These are phyloP conservation scores for Phytophthora pseudosyringae DNA, from an alignment of 352 stramenopile genomes.

Conservation along the genomic window DNA sequence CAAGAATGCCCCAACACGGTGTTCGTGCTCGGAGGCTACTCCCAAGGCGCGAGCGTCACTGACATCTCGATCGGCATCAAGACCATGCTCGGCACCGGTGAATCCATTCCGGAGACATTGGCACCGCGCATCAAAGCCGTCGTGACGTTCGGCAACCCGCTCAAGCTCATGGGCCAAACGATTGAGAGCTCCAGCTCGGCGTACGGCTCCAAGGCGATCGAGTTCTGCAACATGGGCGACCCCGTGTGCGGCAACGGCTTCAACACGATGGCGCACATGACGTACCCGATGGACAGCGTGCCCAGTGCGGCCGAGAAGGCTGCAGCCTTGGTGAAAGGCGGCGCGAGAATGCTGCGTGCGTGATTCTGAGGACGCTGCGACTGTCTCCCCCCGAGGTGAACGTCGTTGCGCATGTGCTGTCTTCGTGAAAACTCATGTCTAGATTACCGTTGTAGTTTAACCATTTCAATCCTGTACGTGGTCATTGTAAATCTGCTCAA, in stretches of 20 bases:
- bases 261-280: constrained; percentile 43
- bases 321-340: constrained; percentile 27
- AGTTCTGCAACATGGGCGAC: constrained; percentile 40
- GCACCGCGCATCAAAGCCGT: constrained; percentile 39
- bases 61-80: constrained; percentile 41
- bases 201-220: constrained; percentile 39
- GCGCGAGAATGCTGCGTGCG: constrained; percentile 1
- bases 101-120: constrained; percentile 27
- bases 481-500: no score
- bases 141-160: constrained; percentile 45
- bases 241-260: constrained; percentile 37
- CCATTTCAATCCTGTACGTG: no score
- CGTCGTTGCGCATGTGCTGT: not conserved
- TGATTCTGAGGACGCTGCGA: not conserved
- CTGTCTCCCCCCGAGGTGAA: no score
- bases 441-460: no score
- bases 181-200: constrained; percentile 32
- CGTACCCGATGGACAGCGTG: constrained; percentile 39
- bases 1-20: constrained; percentile 39
- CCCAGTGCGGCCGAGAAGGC: constrained; percentile 29
- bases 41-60: constrained; percentile 39
- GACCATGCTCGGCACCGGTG: constrained; percentile 28
- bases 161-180: constrained; percentile 33
- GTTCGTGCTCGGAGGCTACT: constrained; percentile 41
- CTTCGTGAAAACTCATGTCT: no score